Conservation (phyloP, 345 rosid genomes). For the Eucalyptus lansdowneana region DNA sequence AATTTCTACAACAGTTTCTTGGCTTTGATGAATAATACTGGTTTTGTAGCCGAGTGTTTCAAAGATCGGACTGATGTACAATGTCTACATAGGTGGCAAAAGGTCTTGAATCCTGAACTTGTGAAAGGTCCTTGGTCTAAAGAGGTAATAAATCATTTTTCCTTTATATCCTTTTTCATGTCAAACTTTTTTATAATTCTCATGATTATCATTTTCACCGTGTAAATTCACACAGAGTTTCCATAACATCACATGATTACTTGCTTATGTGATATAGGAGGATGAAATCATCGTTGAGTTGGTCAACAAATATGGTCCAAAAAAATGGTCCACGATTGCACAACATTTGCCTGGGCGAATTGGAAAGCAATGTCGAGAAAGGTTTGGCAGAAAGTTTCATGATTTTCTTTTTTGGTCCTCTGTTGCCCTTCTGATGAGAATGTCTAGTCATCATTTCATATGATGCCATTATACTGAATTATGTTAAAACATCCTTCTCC, state of each 20-base stretch:
- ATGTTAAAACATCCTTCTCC: neutral
- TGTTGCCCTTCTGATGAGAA: neutral
- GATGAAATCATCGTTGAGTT: conserved; percentile 77
- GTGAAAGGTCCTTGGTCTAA: conserved; percentile 99
- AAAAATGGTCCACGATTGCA: conserved; percentile 98
- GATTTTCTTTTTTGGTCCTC: neutral
- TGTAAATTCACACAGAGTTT: neutral
- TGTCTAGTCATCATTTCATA: neutral
- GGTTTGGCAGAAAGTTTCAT: conserved; percentile 22
- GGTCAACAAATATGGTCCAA: conserved; percentile 81
- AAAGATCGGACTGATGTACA: conserved; percentile 99
- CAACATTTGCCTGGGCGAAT: conserved; percentile 95
- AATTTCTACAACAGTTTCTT: neutral
- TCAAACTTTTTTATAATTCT: neutral
- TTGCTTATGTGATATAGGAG: conserved; percentile 35
- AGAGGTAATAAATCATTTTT: conserved; percentile 44
- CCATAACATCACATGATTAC: neutral
- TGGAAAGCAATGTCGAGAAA: conserved; percentile 96
- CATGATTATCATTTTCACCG: neutral
- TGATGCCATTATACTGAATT: neutral
- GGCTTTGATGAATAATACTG: conserved; percentile 11
- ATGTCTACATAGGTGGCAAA: conserved; percentile 99
- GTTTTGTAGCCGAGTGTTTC: conserved; percentile 87
- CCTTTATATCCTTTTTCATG: neutral
- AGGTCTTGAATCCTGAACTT: conserved; percentile 97